Conservation (phyloP, 2,329 filamentous ascomycete genomes). For the Aureobasidium musti region DNA sequence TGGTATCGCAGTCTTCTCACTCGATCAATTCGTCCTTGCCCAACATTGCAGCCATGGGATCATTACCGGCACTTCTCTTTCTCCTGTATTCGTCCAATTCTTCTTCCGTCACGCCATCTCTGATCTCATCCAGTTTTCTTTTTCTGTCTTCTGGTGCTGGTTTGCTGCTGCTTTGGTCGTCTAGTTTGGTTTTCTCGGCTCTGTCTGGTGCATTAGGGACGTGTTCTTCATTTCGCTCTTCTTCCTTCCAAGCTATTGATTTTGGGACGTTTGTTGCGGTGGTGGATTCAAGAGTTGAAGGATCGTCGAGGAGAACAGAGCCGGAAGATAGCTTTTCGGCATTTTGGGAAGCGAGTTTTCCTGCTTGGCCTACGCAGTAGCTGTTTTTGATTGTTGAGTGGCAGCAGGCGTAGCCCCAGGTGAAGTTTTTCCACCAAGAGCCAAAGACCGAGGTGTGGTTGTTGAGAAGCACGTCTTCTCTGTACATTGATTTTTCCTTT, state of each 20-base stretch:
- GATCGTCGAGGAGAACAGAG: constrained; percentile 45
- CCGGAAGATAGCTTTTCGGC: constrained; percentile 63
- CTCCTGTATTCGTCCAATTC: constrained; percentile 84
- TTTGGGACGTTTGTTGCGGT: constrained; percentile 41
- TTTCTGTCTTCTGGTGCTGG: constrained; percentile 58
- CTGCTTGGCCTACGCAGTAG: constrained; percentile 92
- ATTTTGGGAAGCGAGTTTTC: constrained; percentile 76
- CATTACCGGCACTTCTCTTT: constrained; percentile 70
- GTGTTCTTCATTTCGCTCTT: constrained; percentile 45
- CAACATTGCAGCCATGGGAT: constrained; percentile 83
- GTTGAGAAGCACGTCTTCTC: constrained; percentile 82
- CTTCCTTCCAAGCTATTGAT: constrained; percentile 48
- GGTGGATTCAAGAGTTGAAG: constrained; percentile 27
- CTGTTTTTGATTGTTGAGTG: constrained; percentile 93
- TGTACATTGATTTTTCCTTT: constrained; percentile 83
- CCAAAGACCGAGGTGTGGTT: constrained; percentile 95
- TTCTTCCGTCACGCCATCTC: constrained; percentile 73
- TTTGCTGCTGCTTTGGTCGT: constrained; percentile 40
- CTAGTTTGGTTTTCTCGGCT: constrained; percentile 45
- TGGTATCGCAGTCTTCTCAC: constrained; percentile 34
- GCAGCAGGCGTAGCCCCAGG: constrained; percentile 96
- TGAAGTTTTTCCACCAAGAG: constrained; percentile 94
- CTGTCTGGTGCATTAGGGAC: constrained; percentile 49
- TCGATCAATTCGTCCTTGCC: constrained; percentile 68
- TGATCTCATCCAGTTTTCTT: constrained; percentile 75